Evolutionary conservation across 2,329 filamentous ascomycete genomes (phyloP), one percentile per base, ranked within the genome.

Genomic region (Diplodia corticola): DNA sequence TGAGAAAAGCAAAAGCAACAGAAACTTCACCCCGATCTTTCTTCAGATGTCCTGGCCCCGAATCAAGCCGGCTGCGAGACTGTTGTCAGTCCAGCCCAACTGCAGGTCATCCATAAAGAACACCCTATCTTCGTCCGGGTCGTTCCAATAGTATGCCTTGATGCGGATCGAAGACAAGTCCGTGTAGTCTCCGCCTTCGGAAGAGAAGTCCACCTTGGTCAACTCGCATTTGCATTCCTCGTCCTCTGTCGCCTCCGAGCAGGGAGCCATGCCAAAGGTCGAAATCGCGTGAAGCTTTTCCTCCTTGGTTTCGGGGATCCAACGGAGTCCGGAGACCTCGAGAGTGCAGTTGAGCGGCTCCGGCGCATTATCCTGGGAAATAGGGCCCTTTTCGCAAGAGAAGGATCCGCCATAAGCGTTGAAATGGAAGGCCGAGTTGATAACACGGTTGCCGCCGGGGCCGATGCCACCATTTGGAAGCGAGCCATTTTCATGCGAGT

Each of bases 21-120:
- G 17, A 3, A 60, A 20, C 5, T 3, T 24, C 35, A 22, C 28
- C 22, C 15, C 12, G n/a, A 37, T 12, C 26, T 10, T 9, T 44
- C 26, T 26, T 46, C 30, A 26, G n/a, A 20, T 10, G n/a, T 7
- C 40, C 12, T 74, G 71, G 44, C 75, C 73, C 51, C 77, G 72
- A 67, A 75, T 35, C 17, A 77, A 72, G 2, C 79, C 83, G 63
- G 83, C 82, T 40, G 74, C 76, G 69, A 83, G 85, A 48, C 75
- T 81, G 68, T 81, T 81, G 74, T 85, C 80, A 65, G 74, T 78
- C 83, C 83, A 85, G 49, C 76, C 78, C 71, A 84, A 71, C 53
- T 76, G 69, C 65, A 85, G 70, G 66, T 82, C 77, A 69, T 85
- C 83, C 74, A 84, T 75, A 74, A 84, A 81, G 70, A 79, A 81